phyloP scores from a whole-genome alignment of 176 grass and related monocot species.

The Lolium multiflorum region DNA sequence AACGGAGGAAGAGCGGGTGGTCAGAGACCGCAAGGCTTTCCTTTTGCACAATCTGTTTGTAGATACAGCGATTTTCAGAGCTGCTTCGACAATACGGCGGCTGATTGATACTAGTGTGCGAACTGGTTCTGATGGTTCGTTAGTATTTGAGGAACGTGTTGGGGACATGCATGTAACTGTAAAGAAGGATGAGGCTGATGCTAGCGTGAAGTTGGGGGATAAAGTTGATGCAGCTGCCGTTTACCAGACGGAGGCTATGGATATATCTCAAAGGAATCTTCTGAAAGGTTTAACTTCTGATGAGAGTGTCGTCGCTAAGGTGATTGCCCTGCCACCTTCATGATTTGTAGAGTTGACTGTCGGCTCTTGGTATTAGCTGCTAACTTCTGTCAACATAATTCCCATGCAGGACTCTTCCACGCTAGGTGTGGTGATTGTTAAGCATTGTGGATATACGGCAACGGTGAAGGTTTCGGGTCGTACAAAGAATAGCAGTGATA shows the following conservation, averaged over 20 bases:
- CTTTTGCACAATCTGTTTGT: conserved; percentile 91
- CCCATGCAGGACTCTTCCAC: conserved; percentile 66
- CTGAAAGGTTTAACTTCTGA: conserved; percentile 95
- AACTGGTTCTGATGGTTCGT: conserved; percentile 43
- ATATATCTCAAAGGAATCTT: conserved; percentile 84
- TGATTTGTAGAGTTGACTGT: conserved; percentile 2
- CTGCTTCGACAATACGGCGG: conserved; percentile 60
- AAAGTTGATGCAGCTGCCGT: conserved; percentile 75
- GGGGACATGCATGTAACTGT: conserved; percentile 81
- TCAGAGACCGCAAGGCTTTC: conserved; percentile 96
- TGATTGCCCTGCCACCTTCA: conserved; percentile 41
- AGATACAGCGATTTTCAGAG: conserved; percentile 88
- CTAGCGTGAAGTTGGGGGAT: conserved; percentile 68
- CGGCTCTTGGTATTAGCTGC: conserved; percentile 11
- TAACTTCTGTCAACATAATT: conserved; percentile 38
- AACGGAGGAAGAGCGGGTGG: conserved; percentile 89
- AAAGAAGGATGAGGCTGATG: conserved; percentile 71
- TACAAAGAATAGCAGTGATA: conserved; percentile 41
- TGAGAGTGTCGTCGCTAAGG: conserved; percentile 79
- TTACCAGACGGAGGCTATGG: conserved; percentile 51
- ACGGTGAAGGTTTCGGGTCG: conserved; percentile 72
- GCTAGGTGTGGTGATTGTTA: conserved; percentile 89
- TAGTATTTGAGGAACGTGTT: conserved; percentile 64
- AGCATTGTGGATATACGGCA: conserved; percentile 94
- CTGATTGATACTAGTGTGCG: conserved; percentile 47